A percentile compares a stretch with the other conserved stretches of the same genome.
These are phyloP conservation scores for Irpex sp. DNA, from an alignment of 1,284 basidiomycete species.

Conservation along the genomic window DNA sequence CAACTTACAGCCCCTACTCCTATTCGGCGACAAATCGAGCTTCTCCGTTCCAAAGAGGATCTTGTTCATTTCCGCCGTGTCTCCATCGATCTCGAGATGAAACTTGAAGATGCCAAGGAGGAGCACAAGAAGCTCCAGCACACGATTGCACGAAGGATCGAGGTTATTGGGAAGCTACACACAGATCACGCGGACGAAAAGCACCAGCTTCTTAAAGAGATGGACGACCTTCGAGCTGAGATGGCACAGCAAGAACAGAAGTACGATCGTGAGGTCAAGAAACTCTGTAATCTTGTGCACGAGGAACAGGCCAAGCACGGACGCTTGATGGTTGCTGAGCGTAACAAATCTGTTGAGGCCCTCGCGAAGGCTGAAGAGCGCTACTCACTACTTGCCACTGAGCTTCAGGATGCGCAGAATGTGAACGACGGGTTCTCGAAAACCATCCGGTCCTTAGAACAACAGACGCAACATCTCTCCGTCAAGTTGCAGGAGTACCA, in stretches of 20 bases:
- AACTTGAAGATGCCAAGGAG: not conserved
- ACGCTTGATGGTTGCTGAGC: not conserved
- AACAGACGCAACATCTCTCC: not conserved
- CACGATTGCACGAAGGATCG: not conserved
- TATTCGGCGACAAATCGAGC: conserved; percentile 1
- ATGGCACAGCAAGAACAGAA: not conserved
- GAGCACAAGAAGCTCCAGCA: not conserved
- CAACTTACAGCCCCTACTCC: not conserved
- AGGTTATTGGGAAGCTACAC: not conserved
- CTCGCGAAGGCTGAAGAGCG: not conserved
- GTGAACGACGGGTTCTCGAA: not conserved
- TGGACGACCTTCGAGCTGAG: not conserved
- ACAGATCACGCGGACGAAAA: not conserved
- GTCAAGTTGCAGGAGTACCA: not conserved
- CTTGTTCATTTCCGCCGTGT: conserved; percentile 3
- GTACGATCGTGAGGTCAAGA: not conserved
- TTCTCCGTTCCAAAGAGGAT: conserved; percentile 5
- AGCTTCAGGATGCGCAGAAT: not conserved
- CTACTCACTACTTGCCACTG: not conserved
- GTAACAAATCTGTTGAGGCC: not conserved
- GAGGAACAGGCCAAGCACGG: not conserved
- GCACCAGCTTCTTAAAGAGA: not conserved
- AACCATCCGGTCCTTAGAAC: not conserved
- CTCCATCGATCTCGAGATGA: not conserved
- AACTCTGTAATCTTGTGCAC: not conserved